phyloP scores from a whole-genome alignment of 805 yeast species.

The Metschnikowia gruessii region DNA sequence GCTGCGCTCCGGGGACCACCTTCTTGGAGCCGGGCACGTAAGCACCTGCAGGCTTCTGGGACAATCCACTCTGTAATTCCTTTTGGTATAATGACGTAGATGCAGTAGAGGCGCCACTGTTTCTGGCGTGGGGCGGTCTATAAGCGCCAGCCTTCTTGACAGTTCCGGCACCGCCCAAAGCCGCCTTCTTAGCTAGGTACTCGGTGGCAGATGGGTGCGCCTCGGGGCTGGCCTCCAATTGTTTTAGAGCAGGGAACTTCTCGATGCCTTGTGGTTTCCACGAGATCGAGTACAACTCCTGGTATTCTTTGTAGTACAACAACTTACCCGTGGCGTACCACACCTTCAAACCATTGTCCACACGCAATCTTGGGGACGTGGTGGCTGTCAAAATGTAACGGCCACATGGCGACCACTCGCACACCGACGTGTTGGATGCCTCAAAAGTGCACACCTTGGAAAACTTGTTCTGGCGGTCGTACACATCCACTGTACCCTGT shows the following conservation, averaged over 20 bases:
- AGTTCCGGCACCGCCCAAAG: conserved; percentile 29
- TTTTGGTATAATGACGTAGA: conserved; percentile 57
- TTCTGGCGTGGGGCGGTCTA: conserved; percentile 94
- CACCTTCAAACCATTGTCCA: conserved; percentile 89
- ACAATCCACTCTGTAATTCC: conserved; percentile 38
- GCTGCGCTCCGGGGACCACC: conserved; percentile 55
- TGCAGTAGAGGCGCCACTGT: conserved; percentile 30
- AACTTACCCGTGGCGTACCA: conserved; percentile 91
- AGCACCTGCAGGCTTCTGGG: conserved; percentile 15
- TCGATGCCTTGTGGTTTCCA: conserved; percentile 73
- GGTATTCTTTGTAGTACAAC: conserved; percentile 72
- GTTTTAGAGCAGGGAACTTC: conserved; percentile 53
- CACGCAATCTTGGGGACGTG: conserved; percentile 93
- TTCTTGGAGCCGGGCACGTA: conserved; percentile 29
- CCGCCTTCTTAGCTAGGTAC: conserved; percentile 43
- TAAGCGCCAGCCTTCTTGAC: conserved; percentile 79
- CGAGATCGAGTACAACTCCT: conserved; percentile 72
- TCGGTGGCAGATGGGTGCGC: conserved; percentile 72
- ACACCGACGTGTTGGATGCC: conserved; percentile 93
- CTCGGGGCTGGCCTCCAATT: conserved; percentile 53
- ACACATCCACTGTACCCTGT: conserved; percentile 93
- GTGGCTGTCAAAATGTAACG: conserved; percentile 91
- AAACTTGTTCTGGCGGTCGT: conserved; percentile 87
- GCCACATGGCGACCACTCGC: conserved; percentile 98
- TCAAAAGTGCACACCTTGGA: conserved; percentile 74